Base-by-base conservation (phyloP, 768 basidiomycete species). In the Lepiota brunneoincarnata region DNA sequence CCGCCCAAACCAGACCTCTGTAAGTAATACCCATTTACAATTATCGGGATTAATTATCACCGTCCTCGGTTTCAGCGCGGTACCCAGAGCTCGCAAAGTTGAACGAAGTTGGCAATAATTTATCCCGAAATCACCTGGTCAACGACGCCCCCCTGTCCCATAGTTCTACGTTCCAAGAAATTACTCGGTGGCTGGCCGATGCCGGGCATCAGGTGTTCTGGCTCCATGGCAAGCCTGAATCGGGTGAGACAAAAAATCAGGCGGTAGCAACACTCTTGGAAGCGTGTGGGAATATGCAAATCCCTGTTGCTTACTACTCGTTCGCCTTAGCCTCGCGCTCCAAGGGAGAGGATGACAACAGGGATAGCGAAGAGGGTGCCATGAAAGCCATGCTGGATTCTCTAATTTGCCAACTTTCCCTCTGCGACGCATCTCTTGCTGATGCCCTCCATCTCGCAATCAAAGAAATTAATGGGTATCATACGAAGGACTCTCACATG, bases 301-400 rank as follows among this genome's bases (percentile, higher is more conserved):
- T 51, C 18, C 51, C 51, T 12, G 23, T 15, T 23, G 51, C 40
- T 23, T 51, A 51, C 31, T 51, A 51, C 34, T 51, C 51, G 15
- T 51, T 51, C 31, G 18, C 34, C 28, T 28, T 23, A 24, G 41
- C 7, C 18, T 0, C n/a, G n/a, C n/a, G n/a, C n/a, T n/a, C n/a
- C n/a, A n/a, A n/a, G n/a, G n/a, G n/a, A n/a, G n/a, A n/a, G n/a
- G n/a, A 21, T 20, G 11, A 6, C 14, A 18, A 35, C 10, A 35
- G 15, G 3, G 18, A 21, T 23, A 12, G 23, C 21, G 40, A 23
- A 21, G 28, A 31, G 11, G 37, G 21, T 4, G 43, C 24, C 6
- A 9, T 31, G 6, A 34, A 6, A 10, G 18, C 28, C 34, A 43
- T 51, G 41, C 11, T 51, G 51, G 34, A 51, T 15, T 36, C 20